Base-by-base conservation (phyloP, 768 basidiomycete species). In the Pholiota conissans region DNA sequence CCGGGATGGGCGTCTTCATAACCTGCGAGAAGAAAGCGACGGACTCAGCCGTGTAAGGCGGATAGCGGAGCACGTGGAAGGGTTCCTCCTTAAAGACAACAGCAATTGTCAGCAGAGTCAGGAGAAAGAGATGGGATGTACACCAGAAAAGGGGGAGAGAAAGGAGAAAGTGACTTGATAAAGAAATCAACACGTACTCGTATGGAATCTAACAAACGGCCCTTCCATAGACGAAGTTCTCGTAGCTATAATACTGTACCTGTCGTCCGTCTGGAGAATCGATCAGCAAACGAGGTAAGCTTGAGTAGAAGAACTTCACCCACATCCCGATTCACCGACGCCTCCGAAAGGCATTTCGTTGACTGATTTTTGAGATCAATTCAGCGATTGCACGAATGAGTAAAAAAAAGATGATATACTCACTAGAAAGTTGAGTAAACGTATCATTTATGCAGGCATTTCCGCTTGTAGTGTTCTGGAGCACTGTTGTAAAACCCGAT, bases 261-360 rank as follows among this genome's bases (percentile, higher is more conserved):
- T 87, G 83, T 22, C 73, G 68, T 11, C 88, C 87, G 55, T 86
- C 86, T 86, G 37, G 53, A 29, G 29, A 10, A 3, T n/a, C 37
- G 16, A 32, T 18, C 52, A 11, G 28, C 28, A 11, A 20, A 14
- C 39, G 22, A 5, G 5, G 22, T 8, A 30, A 54, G 14, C 51
- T 47, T 40, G 35, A 7, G 24, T 18, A 24, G 20, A 51, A 45
- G 39, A 20, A 22, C 28, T 50, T 14, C 8, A 72, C 84, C 60
- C 67, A 88, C 87, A 80, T 53, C 88, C 87, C 1, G 86, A 87
- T 64, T 82, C 82, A 27, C 87, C 86, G 2, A 83, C 74, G 1
- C 68, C 73, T 7, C 73, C 73, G 48, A 74, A 72, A 5, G 73
- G 73, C 3, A 71, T 28, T 24, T 68, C 62, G 49, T 65, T 57